Evolutionary conservation across 2,329 filamentous ascomycete species (phyloP), one percentile per base, ranked within the genome.

Genomic region (Cyphellophora europaea): DNA sequence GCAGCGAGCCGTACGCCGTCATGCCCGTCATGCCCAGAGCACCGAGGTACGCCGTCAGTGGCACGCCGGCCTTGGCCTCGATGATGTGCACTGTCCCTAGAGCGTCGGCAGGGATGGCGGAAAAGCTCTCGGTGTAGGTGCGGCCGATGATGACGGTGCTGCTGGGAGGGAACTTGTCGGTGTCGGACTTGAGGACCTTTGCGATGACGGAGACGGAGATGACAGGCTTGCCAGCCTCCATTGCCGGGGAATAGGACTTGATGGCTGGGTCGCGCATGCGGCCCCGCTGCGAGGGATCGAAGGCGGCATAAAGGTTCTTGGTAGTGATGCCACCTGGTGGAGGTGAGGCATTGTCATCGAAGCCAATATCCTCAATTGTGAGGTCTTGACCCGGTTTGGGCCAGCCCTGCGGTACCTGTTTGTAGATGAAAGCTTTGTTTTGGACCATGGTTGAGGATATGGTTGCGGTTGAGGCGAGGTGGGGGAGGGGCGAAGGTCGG

Each of bases 371-470:
- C 58, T 91, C 80, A 40, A 87, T 54, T 14, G 60, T 63, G 37
- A 93, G 65, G 57, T 93, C 66, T 58, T 89, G 62, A 31, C 83
- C 84, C 2, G 76, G 57, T 19, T 82, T 72, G 13, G 84, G 85
- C 53, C 71, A 67, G 38, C 73, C 81, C 32, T 63, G 56, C 30
- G 85, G 84, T 41, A 79, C 49, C 48, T 75, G 64, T 54, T 80
- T 84, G 71, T 79, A 89, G 57, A 87, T 66, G 50, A 91, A 61
- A 25, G 69, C 74, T 65, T 85, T 87, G 74, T 88, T 91, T 42
- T 72, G 17, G 15, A 48, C 40, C 45, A 46, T 47, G n/a, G n/a
- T n/a, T n/a, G 19, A 35, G 11, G 18, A 6, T 11, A 29, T 16
- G 12, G 19, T 15, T 15, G n/a, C n/a, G n/a, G n/a, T n/a, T n/a